These are phyloP conservation scores for Terfezia boudieri DNA, from an alignment of 495 filamentous ascomycete genomes.

Conservation along the genomic window DNA sequence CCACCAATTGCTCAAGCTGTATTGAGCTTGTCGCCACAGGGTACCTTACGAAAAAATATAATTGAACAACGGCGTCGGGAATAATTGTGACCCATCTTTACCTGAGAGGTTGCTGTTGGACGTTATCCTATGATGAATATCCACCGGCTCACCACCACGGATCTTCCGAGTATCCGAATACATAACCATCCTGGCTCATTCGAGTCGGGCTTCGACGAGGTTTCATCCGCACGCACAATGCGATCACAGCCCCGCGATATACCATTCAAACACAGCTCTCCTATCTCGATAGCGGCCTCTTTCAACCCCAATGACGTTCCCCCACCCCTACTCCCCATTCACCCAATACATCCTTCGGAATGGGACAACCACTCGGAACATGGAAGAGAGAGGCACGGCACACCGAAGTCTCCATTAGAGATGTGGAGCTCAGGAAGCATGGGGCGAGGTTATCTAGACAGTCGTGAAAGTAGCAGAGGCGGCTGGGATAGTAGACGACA, in stretches of 20 bases:
- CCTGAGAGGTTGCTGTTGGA: no score
- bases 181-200: constrained; percentile 14
- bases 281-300: constrained; percentile 15
- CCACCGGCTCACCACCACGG: constrained; percentile 14
- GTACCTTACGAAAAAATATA: neutral
- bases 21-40: neutral
- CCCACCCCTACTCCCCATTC: constrained; percentile 16
- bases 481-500: neutral
- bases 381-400: neutral
- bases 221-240: constrained; percentile 8
- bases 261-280: constrained; percentile 14
- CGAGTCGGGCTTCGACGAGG: constrained; percentile 11
- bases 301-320: constrained; percentile 10
- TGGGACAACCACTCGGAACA: neutral
- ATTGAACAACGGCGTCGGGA: no score
- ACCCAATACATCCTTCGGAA: constrained; percentile 1
- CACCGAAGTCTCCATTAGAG: neutral
- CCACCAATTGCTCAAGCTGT: neutral
- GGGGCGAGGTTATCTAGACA: neutral
- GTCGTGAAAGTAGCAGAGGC: neutral
- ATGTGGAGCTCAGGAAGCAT: neutral
- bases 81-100: no score
- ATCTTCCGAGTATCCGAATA: constrained; percentile 17
- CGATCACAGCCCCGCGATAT: constrained; percentile 19
- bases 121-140: constrained; percentile 13